These are phyloP conservation scores for Diutina ranongensis DNA, from an alignment of 1,139 yeast genomes.

Conservation along the genomic window DNA sequence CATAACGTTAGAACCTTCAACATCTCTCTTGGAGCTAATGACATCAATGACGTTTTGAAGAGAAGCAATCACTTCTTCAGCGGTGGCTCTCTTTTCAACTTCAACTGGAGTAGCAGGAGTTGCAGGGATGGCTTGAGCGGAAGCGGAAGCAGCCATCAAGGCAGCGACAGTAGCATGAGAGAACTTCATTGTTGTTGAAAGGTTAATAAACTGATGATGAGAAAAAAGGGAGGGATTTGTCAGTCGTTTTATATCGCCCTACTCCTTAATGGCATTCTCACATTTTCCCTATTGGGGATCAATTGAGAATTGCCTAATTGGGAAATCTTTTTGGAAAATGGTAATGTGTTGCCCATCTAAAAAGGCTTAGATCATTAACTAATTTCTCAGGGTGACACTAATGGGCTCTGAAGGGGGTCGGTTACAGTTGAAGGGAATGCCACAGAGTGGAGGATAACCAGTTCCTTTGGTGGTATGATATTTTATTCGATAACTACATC, in stretches of 20 bases:
- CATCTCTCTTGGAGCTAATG: neutral
- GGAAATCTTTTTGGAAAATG: neutral
- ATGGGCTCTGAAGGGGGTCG: too few species aligned
- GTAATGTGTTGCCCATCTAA: neutral
- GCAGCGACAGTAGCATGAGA: constrained; percentile 4
- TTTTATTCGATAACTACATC: too few species aligned
- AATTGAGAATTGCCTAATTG: neutral
- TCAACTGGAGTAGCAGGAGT: neutral
- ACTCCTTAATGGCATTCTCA: neutral
- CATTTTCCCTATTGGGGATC: neutral
- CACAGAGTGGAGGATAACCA: too few species aligned
- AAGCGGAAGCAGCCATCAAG: constrained; percentile 5
- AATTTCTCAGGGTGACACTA: too few species aligned
- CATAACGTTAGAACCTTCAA: neutral
- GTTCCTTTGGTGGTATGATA: too few species aligned
- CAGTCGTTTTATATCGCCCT: neutral
- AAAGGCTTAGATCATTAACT: too few species aligned
- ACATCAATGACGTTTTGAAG: constrained; percentile 3
- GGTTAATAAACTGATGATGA: neutral
- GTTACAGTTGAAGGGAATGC: too few species aligned
- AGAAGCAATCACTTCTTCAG: constrained; percentile 2
- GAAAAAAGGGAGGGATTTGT: neutral
- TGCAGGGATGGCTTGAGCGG: constrained; percentile 4
- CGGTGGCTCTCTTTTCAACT: neutral
- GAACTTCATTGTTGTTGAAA: neutral